Evolutionary conservation across 495 filamentous ascomycete species (phyloP), one percentile per base, ranked within the genome.

Genomic region (Cercophora scortea): DNA sequence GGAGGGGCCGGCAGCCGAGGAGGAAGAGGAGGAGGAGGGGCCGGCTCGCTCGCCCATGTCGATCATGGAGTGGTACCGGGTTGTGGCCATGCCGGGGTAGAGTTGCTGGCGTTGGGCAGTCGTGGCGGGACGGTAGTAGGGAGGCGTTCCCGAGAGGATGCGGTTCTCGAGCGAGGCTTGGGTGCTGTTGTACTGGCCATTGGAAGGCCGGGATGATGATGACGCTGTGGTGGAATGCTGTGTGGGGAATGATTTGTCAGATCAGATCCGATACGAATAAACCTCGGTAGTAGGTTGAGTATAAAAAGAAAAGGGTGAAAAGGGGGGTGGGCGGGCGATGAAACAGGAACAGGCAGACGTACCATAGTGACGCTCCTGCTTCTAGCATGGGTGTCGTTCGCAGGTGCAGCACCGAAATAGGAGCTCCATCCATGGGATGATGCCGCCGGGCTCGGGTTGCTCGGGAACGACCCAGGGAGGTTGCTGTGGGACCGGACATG

Each of bases 331-430:
- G n/a, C n/a, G n/a, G n/a, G n/a, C n/a, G n/a, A n/a, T n/a, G n/a
- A n/a, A n/a, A n/a, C n/a, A 11, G 2, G 38, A 15, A 15, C n/a
- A 40, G 17, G 12, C 52, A 50, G 45, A 63, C 65, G 47, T 61
- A 76, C 72, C 67, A 74, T 64, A 2, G 71, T 76, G 43, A 69
- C 65, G 47, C 73, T 76, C 55, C 74, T 60, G 47, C 60, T 71
- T 49, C 73, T 67, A 48, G 60, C 47, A 39, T 65, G 63, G 17
- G 62, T 19, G 46, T 69, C 63, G 38, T 36, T 58, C n/a, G 55
- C 32, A 45, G 43, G 13, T 10, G 32, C 54, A 12, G 49, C 38
- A 8, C 58, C 56, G 42, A 66, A 63, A 40, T 62, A 64, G 11
- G 53, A 59, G 15, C 58, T 49, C 57, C 60, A 65, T 25, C 25